Evolutionary conservation across 495 filamentous ascomycete species (phyloP), one percentile per base, ranked within the genome.

Genomic region (Penicillium cinerascens): DNA sequence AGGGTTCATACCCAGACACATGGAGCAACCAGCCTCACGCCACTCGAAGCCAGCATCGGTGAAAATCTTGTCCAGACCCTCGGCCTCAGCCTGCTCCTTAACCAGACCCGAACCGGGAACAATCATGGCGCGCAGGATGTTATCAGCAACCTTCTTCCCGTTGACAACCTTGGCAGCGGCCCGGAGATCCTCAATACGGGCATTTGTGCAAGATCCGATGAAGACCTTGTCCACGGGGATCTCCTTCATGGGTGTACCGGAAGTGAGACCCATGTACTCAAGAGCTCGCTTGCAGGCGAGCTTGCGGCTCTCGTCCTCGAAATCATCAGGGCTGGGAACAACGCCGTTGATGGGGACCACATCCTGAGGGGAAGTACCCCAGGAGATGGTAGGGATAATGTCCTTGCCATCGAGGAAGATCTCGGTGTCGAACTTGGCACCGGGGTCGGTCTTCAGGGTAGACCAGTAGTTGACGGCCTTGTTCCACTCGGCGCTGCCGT

Each of bases 1-100:
- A 0, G 93, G 91, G 77, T 98, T 98, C 93, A 98, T 98, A 68
- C 93, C 93, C 25, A 98, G 81, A 61, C 93, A 98, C 93, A 98
- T 98, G 47, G 87, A 92, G 78, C 93, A 98, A 40, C 93, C 93
- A 51, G 93, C 93, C 78, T 98, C 93, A 52, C 93, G 82, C 92
- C 92, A 97, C 67, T 98, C 93, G 50, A 97, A 97, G 7, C 93
- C 93, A 45, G 93, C 90, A 39, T 95, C 89, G 17, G 74, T 66
- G 69, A 98, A 98, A 58, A 96, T 87, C 76, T 88, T 88, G 73
- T 97, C 89, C 1, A 98, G 84, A 45, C 92, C 91, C 68, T 98
- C 93, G 0, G 80, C 69, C 70, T 98, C 93, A 15, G 93, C 93
- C 68, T 93, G 88, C 64, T 86, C 82, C 79, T 97, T 98, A 59